A percentile compares a stretch with the other conserved stretches of the same genome.
phyloP scores from a whole-genome alignment of 306 rosid genomes.

The Prinsepia uniflora region DNA sequence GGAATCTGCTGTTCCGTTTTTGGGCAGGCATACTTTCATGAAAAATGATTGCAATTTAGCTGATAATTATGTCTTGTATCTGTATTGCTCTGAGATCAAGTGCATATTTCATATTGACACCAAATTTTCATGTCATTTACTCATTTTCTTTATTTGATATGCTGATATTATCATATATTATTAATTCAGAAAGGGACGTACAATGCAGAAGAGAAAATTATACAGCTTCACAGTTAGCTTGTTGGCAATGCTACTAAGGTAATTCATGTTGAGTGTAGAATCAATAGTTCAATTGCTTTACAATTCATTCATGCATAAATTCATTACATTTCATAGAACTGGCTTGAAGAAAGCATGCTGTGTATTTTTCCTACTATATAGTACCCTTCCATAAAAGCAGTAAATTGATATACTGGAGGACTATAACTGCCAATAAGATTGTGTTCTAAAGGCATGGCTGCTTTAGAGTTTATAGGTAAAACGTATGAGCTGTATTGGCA shows the following conservation, averaged over 20 bases:
- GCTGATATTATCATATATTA: not conserved
- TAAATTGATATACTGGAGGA: not conserved
- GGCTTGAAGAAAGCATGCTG: not conserved
- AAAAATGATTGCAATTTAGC: not conserved
- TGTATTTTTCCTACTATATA: not conserved
- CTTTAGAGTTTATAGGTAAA: not conserved
- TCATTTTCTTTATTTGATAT: slow-evolving; percentile 10
- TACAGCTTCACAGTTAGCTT: slow-evolving; percentile 63
- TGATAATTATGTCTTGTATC: not conserved
- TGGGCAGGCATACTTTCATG: not conserved
- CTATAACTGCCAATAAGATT: not conserved
- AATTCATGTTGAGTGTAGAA: slow-evolving; percentile 18
- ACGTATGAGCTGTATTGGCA: not conserved
- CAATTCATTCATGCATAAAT: not conserved
- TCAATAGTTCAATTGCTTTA: not conserved
- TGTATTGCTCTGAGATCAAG: not conserved
- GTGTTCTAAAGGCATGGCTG: not conserved
- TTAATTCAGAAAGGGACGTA: slow-evolving; percentile 65
- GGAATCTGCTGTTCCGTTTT: not conserved
- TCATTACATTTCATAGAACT: not conserved
- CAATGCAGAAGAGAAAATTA: slow-evolving; percentile 52
- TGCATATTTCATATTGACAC: not conserved
- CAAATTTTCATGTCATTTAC: not conserved
- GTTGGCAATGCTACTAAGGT: slow-evolving; percentile 93
- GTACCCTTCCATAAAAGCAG: not conserved